A percentile compares a stretch with the other conserved stretches of the same genome.
Evolutionary conservation across 2,329 filamentous ascomycete genomes (phyloP).

Genomic region (Penicillium concentricum): DNA sequence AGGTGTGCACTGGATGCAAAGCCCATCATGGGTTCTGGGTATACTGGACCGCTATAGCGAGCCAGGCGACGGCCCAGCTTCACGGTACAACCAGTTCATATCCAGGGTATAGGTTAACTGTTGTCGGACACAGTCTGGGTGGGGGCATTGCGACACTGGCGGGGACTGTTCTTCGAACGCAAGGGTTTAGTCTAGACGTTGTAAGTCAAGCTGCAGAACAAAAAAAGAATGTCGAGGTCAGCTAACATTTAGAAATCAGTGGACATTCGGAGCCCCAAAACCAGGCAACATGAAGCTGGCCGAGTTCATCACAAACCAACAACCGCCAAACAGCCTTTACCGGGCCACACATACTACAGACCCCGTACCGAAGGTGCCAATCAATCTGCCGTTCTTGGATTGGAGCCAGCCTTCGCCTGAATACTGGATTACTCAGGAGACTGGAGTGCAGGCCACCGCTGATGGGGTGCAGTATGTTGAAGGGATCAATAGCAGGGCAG

Average conservation of each 20-base stretch:
- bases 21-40: not conserved
- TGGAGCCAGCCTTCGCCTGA: constrained; percentile 4
- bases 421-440: not conserved
- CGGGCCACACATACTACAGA: constrained; percentile 1
- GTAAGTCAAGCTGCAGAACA: not conserved
- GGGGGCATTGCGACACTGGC: not conserved
- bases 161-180: not conserved
- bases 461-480: not conserved
- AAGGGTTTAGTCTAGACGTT: not conserved
- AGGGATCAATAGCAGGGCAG: not conserved
- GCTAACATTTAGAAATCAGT: not conserved
- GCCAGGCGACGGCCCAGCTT: not conserved
- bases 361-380: not conserved
- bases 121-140: not conserved
- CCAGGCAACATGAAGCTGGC: constrained; percentile 1
- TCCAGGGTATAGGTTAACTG: not conserved
- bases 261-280: constrained; percentile 1
- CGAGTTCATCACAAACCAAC: constrained; percentile 2
- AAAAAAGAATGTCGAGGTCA: not conserved
- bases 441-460: not conserved
- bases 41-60: not conserved
- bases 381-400: not conserved
- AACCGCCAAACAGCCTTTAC: not conserved
- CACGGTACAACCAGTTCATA: not conserved
- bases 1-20: not conserved